Conservation (phyloP, 2,329 filamentous ascomycete genomes). For the Xylaria sp. region DNA sequence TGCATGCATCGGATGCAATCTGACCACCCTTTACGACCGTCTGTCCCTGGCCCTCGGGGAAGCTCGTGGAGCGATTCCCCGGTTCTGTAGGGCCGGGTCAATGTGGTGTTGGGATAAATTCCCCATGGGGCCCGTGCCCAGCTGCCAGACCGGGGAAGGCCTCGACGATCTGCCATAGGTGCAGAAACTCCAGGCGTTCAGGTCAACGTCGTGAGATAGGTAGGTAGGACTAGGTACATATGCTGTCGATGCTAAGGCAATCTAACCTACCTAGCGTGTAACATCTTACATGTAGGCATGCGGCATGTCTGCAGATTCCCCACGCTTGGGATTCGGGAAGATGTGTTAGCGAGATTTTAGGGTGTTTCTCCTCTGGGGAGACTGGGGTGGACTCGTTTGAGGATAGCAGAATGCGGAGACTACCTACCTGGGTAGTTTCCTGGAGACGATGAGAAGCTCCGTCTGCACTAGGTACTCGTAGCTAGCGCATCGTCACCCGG, state of each 20-base stretch:
- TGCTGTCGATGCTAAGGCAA: background rate
- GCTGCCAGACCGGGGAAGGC: background rate
- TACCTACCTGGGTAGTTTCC: too few relatives aligned
- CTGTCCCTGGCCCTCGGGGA: background rate
- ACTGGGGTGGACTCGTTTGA: constrained; percentile 2
- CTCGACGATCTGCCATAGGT: constrained; percentile 14
- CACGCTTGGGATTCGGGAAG: background rate
- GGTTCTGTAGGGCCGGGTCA: constrained; percentile 1
- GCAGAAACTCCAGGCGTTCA: constrained; percentile 11
- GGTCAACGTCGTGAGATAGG: too few relatives aligned
- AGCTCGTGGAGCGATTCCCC: background rate
- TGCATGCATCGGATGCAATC: constrained; percentile 22
- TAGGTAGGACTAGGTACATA: background rate
- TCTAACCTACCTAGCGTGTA: background rate
- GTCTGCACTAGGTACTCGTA: background rate
- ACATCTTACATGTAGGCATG: background rate
- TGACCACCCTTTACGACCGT: constrained; percentile 4
- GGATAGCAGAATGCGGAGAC: constrained; percentile 2
- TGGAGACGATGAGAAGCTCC: background rate
- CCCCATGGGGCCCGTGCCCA: constrained; percentile 2
- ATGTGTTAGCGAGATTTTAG: background rate
- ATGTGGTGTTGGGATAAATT: background rate
- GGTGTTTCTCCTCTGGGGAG: constrained; percentile 1
- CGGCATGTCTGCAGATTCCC: background rate
- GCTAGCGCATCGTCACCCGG: background rate